phyloP scores from a whole-genome alignment of 768 basidiomycete genomes.

The Lyophyllum decastes region DNA sequence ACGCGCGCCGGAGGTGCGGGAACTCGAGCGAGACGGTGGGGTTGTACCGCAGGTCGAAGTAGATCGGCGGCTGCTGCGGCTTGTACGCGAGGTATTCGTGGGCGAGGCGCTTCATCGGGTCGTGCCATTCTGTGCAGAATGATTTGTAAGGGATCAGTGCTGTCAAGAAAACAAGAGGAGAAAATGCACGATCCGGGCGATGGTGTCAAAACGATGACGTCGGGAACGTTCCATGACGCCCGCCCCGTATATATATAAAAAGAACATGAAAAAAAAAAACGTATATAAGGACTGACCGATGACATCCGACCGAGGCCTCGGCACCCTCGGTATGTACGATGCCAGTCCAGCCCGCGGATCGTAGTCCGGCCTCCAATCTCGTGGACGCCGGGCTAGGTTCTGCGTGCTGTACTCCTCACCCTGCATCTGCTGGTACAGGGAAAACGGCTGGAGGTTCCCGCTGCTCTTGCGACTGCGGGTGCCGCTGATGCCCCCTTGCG shows the following conservation, averaged over 20 bases:
- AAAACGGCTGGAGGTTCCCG: constrained; percentile 17
- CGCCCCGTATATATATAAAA: too few relatives aligned
- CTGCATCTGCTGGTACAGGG: constrained; percentile 15
- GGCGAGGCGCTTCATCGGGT: constrained; percentile 29
- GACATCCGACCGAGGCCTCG: constrained; percentile 31
- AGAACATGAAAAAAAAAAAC: not conserved
- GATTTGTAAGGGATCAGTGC: constrained; percentile 20
- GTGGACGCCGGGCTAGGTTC: constrained; percentile 39
- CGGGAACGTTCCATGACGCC: too few relatives aligned
- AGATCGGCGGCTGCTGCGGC: constrained; percentile 35
- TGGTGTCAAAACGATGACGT: not conserved
- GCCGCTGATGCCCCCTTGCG: not conserved
- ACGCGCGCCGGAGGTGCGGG: constrained; percentile 42
- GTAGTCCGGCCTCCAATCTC: constrained; percentile 47
- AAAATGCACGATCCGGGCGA: not conserved
- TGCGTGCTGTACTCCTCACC: constrained; percentile 29
- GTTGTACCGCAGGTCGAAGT: constrained; percentile 51
- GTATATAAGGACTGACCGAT: constrained; percentile 26
- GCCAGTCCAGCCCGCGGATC: constrained; percentile 25
- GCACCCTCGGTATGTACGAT: constrained; percentile 26
- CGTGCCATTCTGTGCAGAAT: constrained; percentile 21
- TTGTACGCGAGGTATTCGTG: constrained; percentile 31
- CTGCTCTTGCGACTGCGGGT: constrained; percentile 4
- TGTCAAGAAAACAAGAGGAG: not conserved
- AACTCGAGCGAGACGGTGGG: constrained; percentile 39